A percentile compares a stretch with the other conserved stretches of the same genome.
phyloP scores from a whole-genome alignment of 352 stramenopile genomes.

The Sclerospora graminicola region DNA sequence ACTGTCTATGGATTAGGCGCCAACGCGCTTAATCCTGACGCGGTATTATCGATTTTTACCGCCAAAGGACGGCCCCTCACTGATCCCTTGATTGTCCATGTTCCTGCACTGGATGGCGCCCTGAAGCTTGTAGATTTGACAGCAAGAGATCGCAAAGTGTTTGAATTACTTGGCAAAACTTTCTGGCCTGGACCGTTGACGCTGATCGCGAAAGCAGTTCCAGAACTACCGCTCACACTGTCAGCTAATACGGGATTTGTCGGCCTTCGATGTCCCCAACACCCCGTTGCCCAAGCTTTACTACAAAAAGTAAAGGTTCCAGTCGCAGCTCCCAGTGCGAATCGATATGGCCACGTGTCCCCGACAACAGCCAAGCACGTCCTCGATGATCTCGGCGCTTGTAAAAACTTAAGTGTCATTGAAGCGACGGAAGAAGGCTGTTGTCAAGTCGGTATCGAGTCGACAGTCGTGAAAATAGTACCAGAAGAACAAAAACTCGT shows the following conservation, averaged over 20 bases:
- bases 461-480: conserved; percentile 89
- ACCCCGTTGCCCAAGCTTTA: conserved; percentile 87
- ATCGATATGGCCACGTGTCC: conserved; percentile 98
- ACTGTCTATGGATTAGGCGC: conserved; percentile 98
- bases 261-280: conserved; percentile 90
- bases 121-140: conserved; percentile 84
- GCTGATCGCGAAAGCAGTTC: conserved; percentile 89
- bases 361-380: conserved; percentile 95
- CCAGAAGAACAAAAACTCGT: conserved; percentile 66
- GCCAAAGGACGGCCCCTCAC: conserved; percentile 92
- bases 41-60: conserved; percentile 94
- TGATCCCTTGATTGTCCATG: conserved; percentile 98
- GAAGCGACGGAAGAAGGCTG: conserved; percentile 40
- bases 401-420: conserved; percentile 83
- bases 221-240: conserved; percentile 68
- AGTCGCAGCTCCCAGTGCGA: conserved; percentile 95
- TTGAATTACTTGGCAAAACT: conserved; percentile 70
- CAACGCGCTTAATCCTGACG: conserved; percentile 90
- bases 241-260: conserved; percentile 95
- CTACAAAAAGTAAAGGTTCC: conserved; percentile 87
- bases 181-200: conserved; percentile 99
- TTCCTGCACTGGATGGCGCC: conserved; percentile 80
- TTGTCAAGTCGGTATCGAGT: conserved; percentile 91
- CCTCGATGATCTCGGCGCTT: conserved; percentile 91
- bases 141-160: conserved; percentile 43